These are phyloP conservation scores for Diaporthe citrichinensis DNA, from an alignment of 2,329 filamentous ascomycete species.

Conservation along the genomic window DNA sequence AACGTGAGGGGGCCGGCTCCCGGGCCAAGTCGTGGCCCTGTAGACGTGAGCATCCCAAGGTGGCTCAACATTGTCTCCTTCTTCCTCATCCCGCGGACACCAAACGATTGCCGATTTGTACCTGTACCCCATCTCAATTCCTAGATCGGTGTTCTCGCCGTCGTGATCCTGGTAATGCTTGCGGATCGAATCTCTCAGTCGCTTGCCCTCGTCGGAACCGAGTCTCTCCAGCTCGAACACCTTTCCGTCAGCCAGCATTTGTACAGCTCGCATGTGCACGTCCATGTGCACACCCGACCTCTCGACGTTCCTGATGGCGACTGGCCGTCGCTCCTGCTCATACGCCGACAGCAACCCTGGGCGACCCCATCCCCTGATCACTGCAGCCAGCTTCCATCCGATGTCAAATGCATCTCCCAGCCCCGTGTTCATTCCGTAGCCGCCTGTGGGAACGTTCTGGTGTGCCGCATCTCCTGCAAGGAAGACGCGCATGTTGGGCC, in stretches of 20 bases:
- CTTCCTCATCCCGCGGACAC: no score
- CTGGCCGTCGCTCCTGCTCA: conserved; percentile 41
- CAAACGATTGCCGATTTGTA: conserved; percentile 41
- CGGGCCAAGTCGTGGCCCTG: conserved; percentile 40
- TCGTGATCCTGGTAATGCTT: conserved; percentile 43
- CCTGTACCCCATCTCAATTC: conserved; percentile 48
- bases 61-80: neutral
- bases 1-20: conserved; percentile 41
- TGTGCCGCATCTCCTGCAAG: conserved; percentile 48
- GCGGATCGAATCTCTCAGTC: conserved; percentile 36
- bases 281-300: conserved; percentile 31
- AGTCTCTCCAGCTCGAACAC: neutral
- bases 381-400: conserved; percentile 46
- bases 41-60: conserved; percentile 26
- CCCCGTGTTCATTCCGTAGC: conserved; percentile 48
- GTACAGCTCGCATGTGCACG: conserved; percentile 32
- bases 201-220: conserved; percentile 20
- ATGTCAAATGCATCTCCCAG: conserved; percentile 47
- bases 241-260: conserved; percentile 38
- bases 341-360: conserved; percentile 41
- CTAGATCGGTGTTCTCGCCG: conserved; percentile 47
- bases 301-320: conserved; percentile 22
- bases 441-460: conserved; percentile 46
- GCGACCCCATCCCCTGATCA: conserved; percentile 40
- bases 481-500: conserved; percentile 19